These are phyloP conservation scores for Warburgia ugandensis DNA, from an alignment of 164 flowering plant genomes.

Conservation along the genomic window DNA sequence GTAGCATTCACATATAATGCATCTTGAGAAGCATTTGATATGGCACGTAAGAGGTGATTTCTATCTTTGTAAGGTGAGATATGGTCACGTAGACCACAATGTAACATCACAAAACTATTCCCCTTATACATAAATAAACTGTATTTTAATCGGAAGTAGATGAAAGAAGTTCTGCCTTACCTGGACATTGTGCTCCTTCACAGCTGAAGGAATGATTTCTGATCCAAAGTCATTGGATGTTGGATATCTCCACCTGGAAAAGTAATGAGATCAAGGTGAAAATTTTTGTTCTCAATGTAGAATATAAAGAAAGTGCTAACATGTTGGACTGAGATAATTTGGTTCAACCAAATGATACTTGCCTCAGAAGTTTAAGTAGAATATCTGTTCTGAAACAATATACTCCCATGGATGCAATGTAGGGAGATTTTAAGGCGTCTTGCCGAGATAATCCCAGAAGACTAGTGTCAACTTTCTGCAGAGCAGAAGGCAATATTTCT, in stretches of 20 bases:
- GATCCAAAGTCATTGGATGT: constrained; percentile 92
- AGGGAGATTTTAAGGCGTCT: constrained; percentile 61
- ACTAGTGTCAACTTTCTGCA: constrained; percentile 80
- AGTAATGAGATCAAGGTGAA: background rate
- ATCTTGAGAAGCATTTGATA: too few species aligned
- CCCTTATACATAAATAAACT: background rate
- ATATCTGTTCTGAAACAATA: constrained; percentile 75
- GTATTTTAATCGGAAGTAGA: background rate
- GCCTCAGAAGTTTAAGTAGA: constrained; percentile 56
- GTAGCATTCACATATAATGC: too few species aligned
- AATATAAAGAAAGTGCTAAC: background rate
- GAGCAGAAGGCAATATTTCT: too few species aligned
- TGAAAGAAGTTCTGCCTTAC: constrained; percentile 26
- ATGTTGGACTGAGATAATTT: background rate
- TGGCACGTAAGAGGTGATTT: too few species aligned
- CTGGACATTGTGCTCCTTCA: constrained; percentile 66
- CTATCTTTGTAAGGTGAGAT: too few species aligned
- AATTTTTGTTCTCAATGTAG: too few species aligned
- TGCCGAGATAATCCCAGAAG: constrained; percentile 56
- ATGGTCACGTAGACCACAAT: background rate
- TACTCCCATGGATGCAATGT: constrained; percentile 97
- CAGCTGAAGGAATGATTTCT: constrained; percentile 87
- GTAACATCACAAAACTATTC: background rate
- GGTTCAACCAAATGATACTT: background rate
- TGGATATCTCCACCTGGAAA: constrained; percentile 58